A percentile compares a stretch with the other conserved stretches of the same genome.
Evolutionary conservation across 1,139 yeast genomes (phyloP).

Genomic region (Protomyces arabidopsidicola): DNA sequence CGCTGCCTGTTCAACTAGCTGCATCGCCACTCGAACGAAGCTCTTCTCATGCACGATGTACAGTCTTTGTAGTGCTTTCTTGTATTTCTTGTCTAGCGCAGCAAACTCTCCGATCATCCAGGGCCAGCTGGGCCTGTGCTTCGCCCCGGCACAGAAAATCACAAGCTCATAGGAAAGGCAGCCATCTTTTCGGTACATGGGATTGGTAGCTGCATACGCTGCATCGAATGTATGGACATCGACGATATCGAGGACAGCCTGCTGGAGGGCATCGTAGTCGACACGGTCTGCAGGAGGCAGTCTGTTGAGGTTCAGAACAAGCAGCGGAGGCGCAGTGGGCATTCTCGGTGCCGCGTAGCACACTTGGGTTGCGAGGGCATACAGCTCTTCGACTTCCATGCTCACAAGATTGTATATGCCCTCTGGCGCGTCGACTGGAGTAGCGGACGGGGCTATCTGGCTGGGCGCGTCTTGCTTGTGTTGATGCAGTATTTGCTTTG

Average conservation of each 20-base stretch:
- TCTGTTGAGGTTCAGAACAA: conserved; percentile 31
- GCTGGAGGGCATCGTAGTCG: conserved; percentile 31
- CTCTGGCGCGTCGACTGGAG: too few relatives aligned
- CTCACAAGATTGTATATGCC: too few relatives aligned
- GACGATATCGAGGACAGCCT: conserved; percentile 31
- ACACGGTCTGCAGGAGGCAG: conserved; percentile 32
- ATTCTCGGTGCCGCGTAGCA: not conserved
- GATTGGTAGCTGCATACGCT: not conserved
- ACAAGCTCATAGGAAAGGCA: conserved; percentile 5
- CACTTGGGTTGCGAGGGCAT: not conserved
- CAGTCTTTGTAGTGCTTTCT: conserved; percentile 55
- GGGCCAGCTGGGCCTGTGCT: conserved; percentile 53
- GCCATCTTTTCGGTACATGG: not conserved
- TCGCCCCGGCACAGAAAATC: conserved; percentile 38
- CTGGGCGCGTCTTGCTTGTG: too few relatives aligned
- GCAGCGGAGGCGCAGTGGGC: conserved; percentile 15
- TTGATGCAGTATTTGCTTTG: too few relatives aligned
- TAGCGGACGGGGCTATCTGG: too few relatives aligned
- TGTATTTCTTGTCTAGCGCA: conserved; percentile 56
- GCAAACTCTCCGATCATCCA: conserved; percentile 75
- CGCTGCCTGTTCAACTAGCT: conserved; percentile 42
- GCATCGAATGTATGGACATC: conserved; percentile 7
- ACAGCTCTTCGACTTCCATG: not conserved
- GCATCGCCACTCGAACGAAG: conserved; percentile 77
- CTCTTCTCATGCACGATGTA: conserved; percentile 89